These are phyloP conservation scores for Chrysoporthe cubensis DNA, from an alignment of 2,329 filamentous ascomycete genomes.

Conservation along the genomic window DNA sequence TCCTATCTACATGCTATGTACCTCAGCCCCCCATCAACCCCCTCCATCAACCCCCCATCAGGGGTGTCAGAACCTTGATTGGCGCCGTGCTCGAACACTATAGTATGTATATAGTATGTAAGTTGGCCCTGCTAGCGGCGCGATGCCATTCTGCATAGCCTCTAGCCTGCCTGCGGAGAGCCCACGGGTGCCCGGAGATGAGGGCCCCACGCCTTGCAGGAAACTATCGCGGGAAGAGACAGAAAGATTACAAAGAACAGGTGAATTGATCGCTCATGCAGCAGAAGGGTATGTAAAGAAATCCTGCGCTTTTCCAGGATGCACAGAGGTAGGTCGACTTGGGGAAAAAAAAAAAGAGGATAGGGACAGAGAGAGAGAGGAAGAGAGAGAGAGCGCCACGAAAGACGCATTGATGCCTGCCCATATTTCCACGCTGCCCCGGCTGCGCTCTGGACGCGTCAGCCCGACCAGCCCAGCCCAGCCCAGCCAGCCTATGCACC, in stretches of 20 bases:
- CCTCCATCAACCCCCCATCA: no score
- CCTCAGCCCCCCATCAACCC: no score
- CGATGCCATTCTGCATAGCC: neutral
- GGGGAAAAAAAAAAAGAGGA: neutral
- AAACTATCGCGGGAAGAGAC: neutral
- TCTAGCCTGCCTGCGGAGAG: neutral
- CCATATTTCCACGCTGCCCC: neutral
- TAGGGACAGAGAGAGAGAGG: no score
- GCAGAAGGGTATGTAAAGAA: neutral
- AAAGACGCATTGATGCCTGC: conserved; percentile 7
- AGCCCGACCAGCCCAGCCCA: neutral
- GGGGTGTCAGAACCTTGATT: no score
- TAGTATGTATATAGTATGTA: no score
- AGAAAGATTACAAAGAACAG: neutral
- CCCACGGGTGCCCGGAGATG: neutral
- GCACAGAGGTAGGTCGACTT: conserved; percentile 13
- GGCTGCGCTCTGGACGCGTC: neutral
- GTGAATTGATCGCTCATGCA: conserved; percentile 13
- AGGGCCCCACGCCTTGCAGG: neutral
- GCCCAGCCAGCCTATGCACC: neutral
- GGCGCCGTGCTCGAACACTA: no score
- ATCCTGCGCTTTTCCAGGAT: neutral
- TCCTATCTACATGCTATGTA: no score
- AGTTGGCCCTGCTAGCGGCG: no score
- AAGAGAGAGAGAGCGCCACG: neutral